A percentile compares a stretch with the other conserved stretches of the same genome.
Evolutionary conservation across 345 rosid species (phyloP).

Genomic region (Brassica napus): DNA sequence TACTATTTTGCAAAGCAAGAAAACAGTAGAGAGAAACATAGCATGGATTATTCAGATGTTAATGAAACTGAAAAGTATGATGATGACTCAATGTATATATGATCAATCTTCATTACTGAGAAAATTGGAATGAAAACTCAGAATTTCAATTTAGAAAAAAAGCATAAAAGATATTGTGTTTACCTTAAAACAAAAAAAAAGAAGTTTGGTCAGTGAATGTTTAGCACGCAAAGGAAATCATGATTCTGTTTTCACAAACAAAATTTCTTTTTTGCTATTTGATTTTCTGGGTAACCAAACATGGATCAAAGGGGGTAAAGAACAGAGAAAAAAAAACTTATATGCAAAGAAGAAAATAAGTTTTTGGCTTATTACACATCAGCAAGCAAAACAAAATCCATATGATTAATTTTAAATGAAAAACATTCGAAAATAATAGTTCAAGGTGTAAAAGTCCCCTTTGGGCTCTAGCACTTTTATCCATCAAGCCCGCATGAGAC

Average conservation of each 20-base stretch:
- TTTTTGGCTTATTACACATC: conserved; percentile 22
- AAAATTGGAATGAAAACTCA: conserved; percentile 5
- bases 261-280: neutral
- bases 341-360: neutral
- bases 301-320: conserved; percentile 21
- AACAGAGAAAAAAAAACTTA: neutral
- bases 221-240: conserved; percentile 30
- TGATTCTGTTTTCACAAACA: conserved; percentile 29
- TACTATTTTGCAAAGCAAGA: neutral
- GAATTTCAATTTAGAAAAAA: neutral
- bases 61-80: neutral
- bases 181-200: conserved; percentile 17
- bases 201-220: conserved; percentile 32
- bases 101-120: conserved; percentile 32
- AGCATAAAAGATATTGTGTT: neutral
- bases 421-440: neutral
- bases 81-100: conserved; percentile 4
- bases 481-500: conserved; percentile 28
- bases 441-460: neutral
- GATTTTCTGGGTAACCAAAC: conserved; percentile 44
- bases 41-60: conserved; percentile 5
- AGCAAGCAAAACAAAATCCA: conserved; percentile 2
- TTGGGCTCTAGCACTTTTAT: neutral
- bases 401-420: neutral
- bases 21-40: neutral